Evolutionary conservation across 2,329 filamentous ascomycete species (phyloP), one percentile per base, ranked within the genome.

Genomic region (Iodosphaeria phyllophila): DNA sequence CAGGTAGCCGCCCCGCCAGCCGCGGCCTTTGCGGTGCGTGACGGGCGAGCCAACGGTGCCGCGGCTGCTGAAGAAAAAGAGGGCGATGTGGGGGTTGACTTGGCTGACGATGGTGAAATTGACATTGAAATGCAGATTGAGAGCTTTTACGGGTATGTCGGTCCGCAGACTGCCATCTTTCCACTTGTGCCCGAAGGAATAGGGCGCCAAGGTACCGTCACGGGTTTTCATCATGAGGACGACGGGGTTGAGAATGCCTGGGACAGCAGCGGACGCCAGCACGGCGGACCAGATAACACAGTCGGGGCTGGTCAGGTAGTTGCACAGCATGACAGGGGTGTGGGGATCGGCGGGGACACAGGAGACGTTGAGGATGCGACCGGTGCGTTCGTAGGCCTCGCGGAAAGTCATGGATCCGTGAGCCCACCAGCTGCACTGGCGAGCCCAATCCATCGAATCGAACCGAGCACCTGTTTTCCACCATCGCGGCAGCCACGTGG

Each of bases 271-370:
- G 5, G 84, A 93, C 1, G 89, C 89, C 22, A 98, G 55, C 3
- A 95, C 83, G 2, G 89, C 86, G 8, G 83, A 92, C 89, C 91
- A 98, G 33, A 98, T 91, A 20, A 98, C 89, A 43, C 89, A 98
- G 52, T 98, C 83, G 0, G 89, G 89, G 13, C 77, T 78, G 2
- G 89, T 95, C 16, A 93, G 64, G 46, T 95, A 92, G 51, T 98
- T 98, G 42, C 82, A 82, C 6, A 98, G 61, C 35, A 98, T 92
- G 1, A 83, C 72, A 6, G 68, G 86, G 21, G 80, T 91, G 49
- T 98, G 83, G 11, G 86, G 89, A 45, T 98, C 89, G 0, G 86
- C 84, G 1, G 89, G 89, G 2, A 98, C 82, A 46, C 89, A 98
- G 5, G 80, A 82, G 7, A 98, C 83, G 48, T 98, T 98, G 25